These are phyloP conservation scores for Xylariaceae sp. DNA, from an alignment of 2,329 filamentous ascomycete species.

Conservation along the genomic window DNA sequence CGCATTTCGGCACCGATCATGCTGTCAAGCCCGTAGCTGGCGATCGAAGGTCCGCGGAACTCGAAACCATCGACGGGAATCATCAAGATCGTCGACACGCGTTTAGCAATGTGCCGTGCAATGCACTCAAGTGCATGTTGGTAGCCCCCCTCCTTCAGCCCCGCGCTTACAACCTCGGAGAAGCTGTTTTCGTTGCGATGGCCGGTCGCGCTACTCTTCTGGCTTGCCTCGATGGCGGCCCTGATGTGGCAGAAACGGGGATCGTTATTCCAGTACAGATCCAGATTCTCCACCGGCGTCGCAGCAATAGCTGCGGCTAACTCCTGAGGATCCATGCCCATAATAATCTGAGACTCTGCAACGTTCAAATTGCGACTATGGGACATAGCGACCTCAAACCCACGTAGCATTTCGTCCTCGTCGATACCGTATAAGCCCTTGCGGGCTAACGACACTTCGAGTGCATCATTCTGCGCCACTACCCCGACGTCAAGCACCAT, in stretches of 20 bases:
- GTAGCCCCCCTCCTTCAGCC: too few species aligned
- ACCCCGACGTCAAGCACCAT: slow-evolving; percentile 37
- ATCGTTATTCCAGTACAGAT: slow-evolving; percentile 41
- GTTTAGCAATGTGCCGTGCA: slow-evolving; percentile 29
- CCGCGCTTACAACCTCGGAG: too few species aligned
- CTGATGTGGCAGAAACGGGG: slow-evolving; percentile 32
- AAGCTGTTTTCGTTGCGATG: too few species aligned
- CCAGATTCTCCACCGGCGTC: slow-evolving; percentile 20
- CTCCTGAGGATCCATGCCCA: slow-evolving; percentile 33
- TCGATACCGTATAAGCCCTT: slow-evolving; percentile 43
- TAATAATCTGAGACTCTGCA: slow-evolving; percentile 28
- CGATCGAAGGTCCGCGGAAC: slow-evolving; percentile 35
- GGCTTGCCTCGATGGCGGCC: slow-evolving; percentile 30
- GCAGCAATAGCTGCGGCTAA: slow-evolving; percentile 25
- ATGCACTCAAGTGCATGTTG: too few species aligned
- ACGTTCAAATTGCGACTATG: too few species aligned
- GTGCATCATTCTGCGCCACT: slow-evolving; percentile 29
- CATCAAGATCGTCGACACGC: slow-evolving; percentile 36
- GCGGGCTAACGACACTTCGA: slow-evolving; percentile 35
- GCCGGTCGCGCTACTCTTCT: too few species aligned
- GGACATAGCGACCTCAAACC: slow-evolving; percentile 41
- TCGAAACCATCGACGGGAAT: slow-evolving; percentile 32
- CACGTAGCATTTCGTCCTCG: slow-evolving; percentile 37
- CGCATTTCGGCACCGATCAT: slow-evolving; percentile 48
- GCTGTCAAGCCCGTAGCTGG: slow-evolving; percentile 45